Base-by-base conservation (phyloP, 257 asterid genomes). In the Solanum appendiculatum region DNA sequence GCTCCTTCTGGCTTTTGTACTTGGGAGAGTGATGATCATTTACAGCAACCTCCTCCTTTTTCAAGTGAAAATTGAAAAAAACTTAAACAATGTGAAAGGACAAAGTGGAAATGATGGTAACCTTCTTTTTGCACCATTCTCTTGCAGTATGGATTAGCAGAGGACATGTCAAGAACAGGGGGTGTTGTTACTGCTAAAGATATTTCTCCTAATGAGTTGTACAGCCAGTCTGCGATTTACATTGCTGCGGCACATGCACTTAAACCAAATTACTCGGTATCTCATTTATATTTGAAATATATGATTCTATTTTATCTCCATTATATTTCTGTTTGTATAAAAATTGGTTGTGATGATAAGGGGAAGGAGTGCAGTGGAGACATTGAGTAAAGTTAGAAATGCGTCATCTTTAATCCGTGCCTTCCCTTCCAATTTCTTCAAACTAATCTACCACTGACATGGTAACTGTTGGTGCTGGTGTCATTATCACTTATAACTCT, bases 201-300 rank as follows among this genome's bases (percentile, higher is more conserved):
- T 72, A 91, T 93, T 83, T 92, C 98, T 54, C 95, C 98, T 72
- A 97, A 97, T 91, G 99, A 97, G 92, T 88, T 97, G 72, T 97
- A 97, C 92, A 93, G 99, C 92, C 99, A 94, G 91, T 95, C 99
- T 87, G 99, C 99, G 5, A 91, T 96, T 83, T 97, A 97, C 88
- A 96, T 97, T 88, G 99, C 98, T 58, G 99, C 99, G 89, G 99
- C 99, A 27, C 98, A 96, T 91, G 95, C 99, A n/a, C 88, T 97
- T 88, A 97, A 96, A 90, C 98, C 99, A 68, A 96, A 91, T 90
- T 95, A 95, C 95, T 96, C 99, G 48, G 99, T 97, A 92, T 66
- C 91, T 88, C 88, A 80, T 48, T 66, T 83, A 14, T 86, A 72
- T 86, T 42, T 89, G 86, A 87, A 85, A 51, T 73, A 46, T 86